These are phyloP conservation scores for Hibiscus mutabilis DNA, from an alignment of 345 rosid species.

Conservation along the genomic window DNA sequence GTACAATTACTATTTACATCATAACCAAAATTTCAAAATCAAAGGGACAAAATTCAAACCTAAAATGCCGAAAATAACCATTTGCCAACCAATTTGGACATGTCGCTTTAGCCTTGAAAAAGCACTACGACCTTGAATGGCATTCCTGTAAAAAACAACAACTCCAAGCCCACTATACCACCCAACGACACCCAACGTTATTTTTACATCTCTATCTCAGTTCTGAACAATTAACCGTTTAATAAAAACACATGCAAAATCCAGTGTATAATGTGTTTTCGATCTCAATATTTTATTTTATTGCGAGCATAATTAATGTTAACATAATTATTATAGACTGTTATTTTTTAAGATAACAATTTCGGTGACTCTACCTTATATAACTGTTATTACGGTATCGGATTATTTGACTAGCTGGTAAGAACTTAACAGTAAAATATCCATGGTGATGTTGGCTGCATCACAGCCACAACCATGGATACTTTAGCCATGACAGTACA, in stretches of 20 bases:
- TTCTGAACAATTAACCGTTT: not conserved
- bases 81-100: not conserved
- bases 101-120: not conserved
- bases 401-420: not conserved
- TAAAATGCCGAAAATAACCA: too few species aligned
- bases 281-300: too few species aligned
- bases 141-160: not conserved
- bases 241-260: too few species aligned
- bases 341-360: too few species aligned
- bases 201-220: not conserved
- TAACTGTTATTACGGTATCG: too few species aligned
- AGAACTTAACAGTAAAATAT: not conserved
- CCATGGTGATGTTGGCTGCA: not conserved
- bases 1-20: too few species aligned
- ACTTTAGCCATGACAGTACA: not conserved
- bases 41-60: too few species aligned
- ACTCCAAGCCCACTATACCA: not conserved
- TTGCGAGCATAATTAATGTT: too few species aligned
- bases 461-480: not conserved
- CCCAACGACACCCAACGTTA: not conserved
- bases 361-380: too few species aligned
- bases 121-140: too few species aligned
- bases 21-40: too few species aligned
- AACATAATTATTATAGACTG: too few species aligned
- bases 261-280: not conserved